phyloP scores from a whole-genome alignment of 257 asterid genomes.

The Echites panduratus region DNA sequence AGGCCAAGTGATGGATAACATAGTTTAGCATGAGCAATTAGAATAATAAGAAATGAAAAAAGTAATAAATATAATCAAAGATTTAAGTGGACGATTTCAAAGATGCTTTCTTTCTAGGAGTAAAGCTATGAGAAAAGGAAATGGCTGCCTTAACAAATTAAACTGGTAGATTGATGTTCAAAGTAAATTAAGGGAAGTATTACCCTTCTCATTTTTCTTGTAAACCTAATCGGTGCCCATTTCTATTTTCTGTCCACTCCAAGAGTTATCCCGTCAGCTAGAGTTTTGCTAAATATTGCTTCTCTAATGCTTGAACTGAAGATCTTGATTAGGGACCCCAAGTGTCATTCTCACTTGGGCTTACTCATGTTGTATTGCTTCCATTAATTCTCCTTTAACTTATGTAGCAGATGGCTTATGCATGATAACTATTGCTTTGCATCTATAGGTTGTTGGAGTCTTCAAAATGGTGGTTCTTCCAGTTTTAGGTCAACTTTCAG shows the following conservation, averaged over 20 bases:
- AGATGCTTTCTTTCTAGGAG: not conserved
- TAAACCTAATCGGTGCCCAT: too few species aligned
- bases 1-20: too few species aligned
- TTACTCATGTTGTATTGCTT: not conserved
- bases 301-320: not conserved
- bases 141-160: not conserved
- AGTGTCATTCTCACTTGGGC: not conserved
- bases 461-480: slow-evolving; percentile 90
- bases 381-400: not conserved
- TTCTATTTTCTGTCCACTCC: too few species aligned
- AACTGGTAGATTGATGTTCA: not conserved
- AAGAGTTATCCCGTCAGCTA: too few species aligned
- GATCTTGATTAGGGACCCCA: too few species aligned
- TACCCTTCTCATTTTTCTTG: not conserved
- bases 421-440: slow-evolving; percentile 1
- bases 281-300: not conserved
- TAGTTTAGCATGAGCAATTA: not conserved
- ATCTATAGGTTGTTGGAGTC: slow-evolving; percentile 67
- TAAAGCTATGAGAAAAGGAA: not conserved
- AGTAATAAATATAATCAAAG: too few species aligned
- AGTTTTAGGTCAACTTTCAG: slow-evolving; percentile 83
- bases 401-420: not conserved
- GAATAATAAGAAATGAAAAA: not conserved
- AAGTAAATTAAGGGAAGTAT: not conserved
- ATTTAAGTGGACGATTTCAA: not conserved